Base-by-base conservation (phyloP, 768 basidiomycete species). In the Suillus brevipes region DNA sequence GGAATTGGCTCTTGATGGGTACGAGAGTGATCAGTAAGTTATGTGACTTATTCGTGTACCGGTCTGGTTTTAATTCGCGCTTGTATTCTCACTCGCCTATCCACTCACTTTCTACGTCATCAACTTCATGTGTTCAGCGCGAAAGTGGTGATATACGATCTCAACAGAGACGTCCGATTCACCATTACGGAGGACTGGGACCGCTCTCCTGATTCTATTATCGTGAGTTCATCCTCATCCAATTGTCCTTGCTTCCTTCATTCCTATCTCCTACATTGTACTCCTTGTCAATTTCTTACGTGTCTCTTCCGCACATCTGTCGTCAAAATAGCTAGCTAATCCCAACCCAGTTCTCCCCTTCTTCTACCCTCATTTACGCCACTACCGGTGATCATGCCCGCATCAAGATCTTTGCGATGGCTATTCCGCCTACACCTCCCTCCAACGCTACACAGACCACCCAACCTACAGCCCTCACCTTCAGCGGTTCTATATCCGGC, bases 171-270 rank as follows among this genome's bases (percentile, higher is more conserved):
- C 23, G 81, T 90, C 16, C 82, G 88, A 37, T 91, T 84, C 72
- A 91, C 89, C 0, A 78, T 94, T 60, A 92, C 93, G 0, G 88
- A 92, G 69, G 72, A 82, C 45, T 99, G 95, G 96, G 94, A 97
- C 74, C 86, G 92, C 34, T 92, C 91, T 38, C 87, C 91, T 0
- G 83, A 81, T 67, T n/a, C 53, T 20, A 64, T 8, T 8, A 36
- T 36, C 25, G 31, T 18, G 56, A 9, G 49, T 45, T 56, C 6
- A 59, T 12, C 38, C n/a, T 37, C 16, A 25, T 45, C 31, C 14
- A 37, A 7, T 52, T 52, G 9, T 56, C 6, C 53, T 36, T 55
- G 12, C 31, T n/a, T 20, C 20, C 53, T 34, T 36, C 34, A 13
- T 34, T 36, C 28, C 31, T 36, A 12, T 55, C 34, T 59, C 10